Conservation (phyloP, 2,329 filamentous ascomycete species). For the Epichloe brachyelytri region DNA sequence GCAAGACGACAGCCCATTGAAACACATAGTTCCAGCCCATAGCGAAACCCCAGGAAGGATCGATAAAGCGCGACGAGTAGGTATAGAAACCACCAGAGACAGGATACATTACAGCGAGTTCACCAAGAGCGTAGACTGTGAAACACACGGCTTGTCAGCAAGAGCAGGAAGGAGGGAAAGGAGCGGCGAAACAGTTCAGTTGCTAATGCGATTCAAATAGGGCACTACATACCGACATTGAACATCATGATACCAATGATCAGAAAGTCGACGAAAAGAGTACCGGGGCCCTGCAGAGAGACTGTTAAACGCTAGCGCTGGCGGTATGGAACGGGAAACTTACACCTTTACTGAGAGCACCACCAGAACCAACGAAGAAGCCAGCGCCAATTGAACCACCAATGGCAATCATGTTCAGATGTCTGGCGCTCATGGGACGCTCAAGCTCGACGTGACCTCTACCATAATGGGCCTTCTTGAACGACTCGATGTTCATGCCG, state of each 20-base stretch:
- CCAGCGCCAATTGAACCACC: slow-evolving; percentile 49
- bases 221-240: slow-evolving; percentile 5
- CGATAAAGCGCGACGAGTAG: slow-evolving; percentile 45
- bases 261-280: slow-evolving; percentile 5
- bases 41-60: slow-evolving; percentile 42
- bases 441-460: slow-evolving; percentile 23
- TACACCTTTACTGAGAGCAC: slow-evolving; percentile 37
- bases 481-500: slow-evolving; percentile 25
- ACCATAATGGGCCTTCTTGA: slow-evolving; percentile 24
- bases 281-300: slow-evolving; percentile 5
- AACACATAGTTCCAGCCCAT: slow-evolving; percentile 39
- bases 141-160: background rate
- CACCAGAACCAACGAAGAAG: slow-evolving; percentile 49
- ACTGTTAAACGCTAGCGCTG: slow-evolving; percentile 27
- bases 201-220: background rate
- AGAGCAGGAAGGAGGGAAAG: background rate
- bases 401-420: slow-evolving; percentile 50
- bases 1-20: slow-evolving; percentile 34
- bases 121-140: slow-evolving; percentile 41
- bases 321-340: slow-evolving; percentile 28
- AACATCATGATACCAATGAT: slow-evolving; percentile 9
- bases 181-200: background rate
- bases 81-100: slow-evolving; percentile 48
- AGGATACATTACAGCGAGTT: slow-evolving; percentile 44
- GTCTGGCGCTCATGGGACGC: slow-evolving; percentile 36